Percentiles rank a stretch among this genome's conserved stretches.
These are phyloP conservation scores for Eimeria falciformis DNA, from an alignment of 169 alveolate genomes.

Conservation along the genomic window DNA sequence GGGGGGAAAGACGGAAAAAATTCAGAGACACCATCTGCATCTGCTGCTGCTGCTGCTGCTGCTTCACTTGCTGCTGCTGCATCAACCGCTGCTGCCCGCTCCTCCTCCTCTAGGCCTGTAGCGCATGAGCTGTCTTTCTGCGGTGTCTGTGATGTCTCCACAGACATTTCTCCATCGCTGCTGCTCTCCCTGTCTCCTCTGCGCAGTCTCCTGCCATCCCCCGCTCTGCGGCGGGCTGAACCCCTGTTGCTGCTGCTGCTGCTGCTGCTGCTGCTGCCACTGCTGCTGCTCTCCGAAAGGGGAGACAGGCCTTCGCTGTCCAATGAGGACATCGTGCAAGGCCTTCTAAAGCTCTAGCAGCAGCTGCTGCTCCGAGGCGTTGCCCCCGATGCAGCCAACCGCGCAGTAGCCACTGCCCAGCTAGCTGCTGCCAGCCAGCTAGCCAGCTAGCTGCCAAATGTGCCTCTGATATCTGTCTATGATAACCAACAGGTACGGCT, in stretches of 20 bases:
- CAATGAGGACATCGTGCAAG: background rate
- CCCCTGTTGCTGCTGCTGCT: slow-evolving; percentile 1
- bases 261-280: slow-evolving; percentile 41
- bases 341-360: slow-evolving; percentile 5
- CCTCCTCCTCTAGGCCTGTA: slow-evolving; percentile 43
- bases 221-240: too few species aligned
- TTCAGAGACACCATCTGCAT: slow-evolving; percentile 14
- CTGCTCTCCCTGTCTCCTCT: background rate
- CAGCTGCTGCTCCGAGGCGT: slow-evolving; percentile 23
- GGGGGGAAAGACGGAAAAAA: slow-evolving; percentile 58
- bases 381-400: slow-evolving; percentile 15
- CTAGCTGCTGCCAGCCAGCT: slow-evolving; percentile 13
- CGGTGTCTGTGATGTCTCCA: background rate
- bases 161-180: background rate
- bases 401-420: slow-evolving; percentile 8
- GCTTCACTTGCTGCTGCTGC: slow-evolving; percentile 58
- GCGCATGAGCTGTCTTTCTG: background rate
- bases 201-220: too few species aligned
- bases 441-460: too few species aligned
- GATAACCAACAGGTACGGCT: too few species aligned
- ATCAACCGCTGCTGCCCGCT: slow-evolving; percentile 51
- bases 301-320: background rate
- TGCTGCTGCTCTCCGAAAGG: background rate
- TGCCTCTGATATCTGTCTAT: too few species aligned
- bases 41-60: slow-evolving; percentile 23